phyloP scores from a whole-genome alignment of 345 rosid species.

The Carallia pectinifolia region DNA sequence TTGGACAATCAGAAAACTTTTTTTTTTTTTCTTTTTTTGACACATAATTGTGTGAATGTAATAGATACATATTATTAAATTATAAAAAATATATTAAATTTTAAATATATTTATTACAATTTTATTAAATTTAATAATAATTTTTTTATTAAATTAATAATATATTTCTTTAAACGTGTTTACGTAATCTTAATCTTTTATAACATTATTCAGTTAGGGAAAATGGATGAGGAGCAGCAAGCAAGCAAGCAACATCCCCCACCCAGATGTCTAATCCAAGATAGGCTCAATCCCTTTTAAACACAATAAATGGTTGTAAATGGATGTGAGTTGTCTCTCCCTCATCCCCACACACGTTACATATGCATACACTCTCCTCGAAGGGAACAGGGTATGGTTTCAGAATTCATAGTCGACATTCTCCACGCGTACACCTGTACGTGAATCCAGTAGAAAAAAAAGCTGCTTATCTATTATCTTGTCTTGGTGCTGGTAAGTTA shows the following conservation, averaged over 20 bases:
- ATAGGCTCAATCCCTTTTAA: conserved; percentile 19
- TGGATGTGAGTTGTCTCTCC: conserved; percentile 19
- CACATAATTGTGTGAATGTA: too few relatives aligned
- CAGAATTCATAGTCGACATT: conserved; percentile 23
- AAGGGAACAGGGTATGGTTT: conserved; percentile 17
- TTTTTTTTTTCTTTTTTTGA: too few relatives aligned
- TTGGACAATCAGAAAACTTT: too few relatives aligned
- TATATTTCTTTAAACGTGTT: too few relatives aligned
- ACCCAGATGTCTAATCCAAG: conserved; percentile 41
- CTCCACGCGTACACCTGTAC: background rate
- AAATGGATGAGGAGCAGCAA: conserved; percentile 28
- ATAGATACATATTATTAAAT: too few relatives aligned
- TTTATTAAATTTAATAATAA: too few relatives aligned
- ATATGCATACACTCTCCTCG: background rate
- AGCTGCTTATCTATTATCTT: conserved; percentile 4
- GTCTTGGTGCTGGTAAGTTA: background rate
- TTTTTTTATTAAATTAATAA: too few relatives aligned
- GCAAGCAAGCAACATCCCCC: conserved; percentile 32
- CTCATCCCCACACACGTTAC: conserved; percentile 2
- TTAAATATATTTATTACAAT: too few relatives aligned
- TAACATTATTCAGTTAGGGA: conserved; percentile 46
- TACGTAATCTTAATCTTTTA: background rate
- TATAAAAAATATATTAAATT: too few relatives aligned
- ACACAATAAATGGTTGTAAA: conserved; percentile 32
- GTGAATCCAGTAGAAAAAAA: background rate